Conservation (phyloP, 768 basidiomycete genomes). For the Hygrocybe punicea region DNA sequence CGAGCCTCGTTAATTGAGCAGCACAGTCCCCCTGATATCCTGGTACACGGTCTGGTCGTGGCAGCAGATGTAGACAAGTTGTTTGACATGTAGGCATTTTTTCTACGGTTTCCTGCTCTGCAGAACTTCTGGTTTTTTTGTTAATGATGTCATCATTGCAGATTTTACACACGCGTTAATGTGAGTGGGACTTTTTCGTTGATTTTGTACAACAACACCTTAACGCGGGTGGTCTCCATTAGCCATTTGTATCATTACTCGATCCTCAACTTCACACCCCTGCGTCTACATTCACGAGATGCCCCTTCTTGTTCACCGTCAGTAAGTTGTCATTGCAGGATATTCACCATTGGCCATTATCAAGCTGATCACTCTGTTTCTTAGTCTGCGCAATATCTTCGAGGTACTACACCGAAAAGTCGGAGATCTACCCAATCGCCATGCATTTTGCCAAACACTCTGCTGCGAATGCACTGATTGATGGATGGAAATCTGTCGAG, state of each 20-base stretch:
- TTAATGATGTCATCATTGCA: constrained; percentile 26
- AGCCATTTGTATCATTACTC: constrained; percentile 71
- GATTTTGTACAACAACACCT: background rate
- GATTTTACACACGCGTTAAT: constrained; percentile 69
- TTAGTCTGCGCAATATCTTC: constrained; percentile 84
- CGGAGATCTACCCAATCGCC: constrained; percentile 80
- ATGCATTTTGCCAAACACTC: constrained; percentile 88
- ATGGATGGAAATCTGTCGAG: constrained; percentile 83
- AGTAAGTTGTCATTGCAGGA: constrained; percentile 43
- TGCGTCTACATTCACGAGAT: constrained; percentile 72
- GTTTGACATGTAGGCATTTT: constrained; percentile 68
- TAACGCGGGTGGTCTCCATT: constrained; percentile 4
- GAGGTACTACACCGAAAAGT: constrained; percentile 72
- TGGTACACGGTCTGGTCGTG: constrained; percentile 75
- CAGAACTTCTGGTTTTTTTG: background rate
- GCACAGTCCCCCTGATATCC: constrained; percentile 76
- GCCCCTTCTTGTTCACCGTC: constrained; percentile 89
- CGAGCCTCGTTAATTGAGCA: constrained; percentile 71
- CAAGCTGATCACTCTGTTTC: background rate
- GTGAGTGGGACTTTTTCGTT: constrained; percentile 36
- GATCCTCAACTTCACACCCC: constrained; percentile 82
- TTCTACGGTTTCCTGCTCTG: constrained; percentile 4
- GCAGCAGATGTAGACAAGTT: constrained; percentile 76
- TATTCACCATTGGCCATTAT: constrained; percentile 2
- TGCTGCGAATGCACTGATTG: constrained; percentile 74